Percentiles rank a stretch among this genome's conserved stretches.
phyloP scores from a whole-genome alignment of 1,284 basidiomycete genomes.

The Cystobasidium sp. region DNA sequence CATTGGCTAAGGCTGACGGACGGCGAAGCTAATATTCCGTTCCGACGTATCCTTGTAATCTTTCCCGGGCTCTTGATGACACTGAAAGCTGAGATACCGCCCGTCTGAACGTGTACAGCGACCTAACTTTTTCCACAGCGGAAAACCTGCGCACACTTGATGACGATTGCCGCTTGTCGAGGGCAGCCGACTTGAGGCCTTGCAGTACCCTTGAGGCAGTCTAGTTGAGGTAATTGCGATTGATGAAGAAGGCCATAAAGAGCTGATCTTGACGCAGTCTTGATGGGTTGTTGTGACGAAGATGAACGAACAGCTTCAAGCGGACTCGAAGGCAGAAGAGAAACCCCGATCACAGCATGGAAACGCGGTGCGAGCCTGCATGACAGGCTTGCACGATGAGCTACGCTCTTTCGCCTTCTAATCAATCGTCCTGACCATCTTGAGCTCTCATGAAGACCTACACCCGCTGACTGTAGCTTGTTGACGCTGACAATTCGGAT shows the following conservation, averaged over 20 bases:
- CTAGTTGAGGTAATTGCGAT: not conserved
- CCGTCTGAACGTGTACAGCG: not conserved
- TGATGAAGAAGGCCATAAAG: too few relatives aligned
- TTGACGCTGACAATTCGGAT: not conserved
- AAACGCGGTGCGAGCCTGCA: too few relatives aligned
- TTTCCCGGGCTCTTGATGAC: not conserved
- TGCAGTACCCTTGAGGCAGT: not conserved
- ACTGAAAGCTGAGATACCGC: not conserved
- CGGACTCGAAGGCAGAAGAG: not conserved
- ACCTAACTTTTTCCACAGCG: not conserved
- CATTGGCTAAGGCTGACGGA: not conserved
- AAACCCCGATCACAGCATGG: not conserved
- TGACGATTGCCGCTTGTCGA: constrained; percentile 6
- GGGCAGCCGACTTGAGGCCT: not conserved
- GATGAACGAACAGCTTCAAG: too few relatives aligned
- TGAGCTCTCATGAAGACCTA: too few relatives aligned
- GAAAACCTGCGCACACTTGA: constrained; percentile 1
- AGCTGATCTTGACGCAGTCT: not conserved
- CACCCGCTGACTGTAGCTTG: too few relatives aligned
- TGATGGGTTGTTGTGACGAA: not conserved
- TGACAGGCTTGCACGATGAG: too few relatives aligned
- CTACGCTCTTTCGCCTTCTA: too few relatives aligned
- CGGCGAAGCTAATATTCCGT: not conserved
- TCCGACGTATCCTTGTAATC: too few relatives aligned
- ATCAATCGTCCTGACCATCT: too few relatives aligned